Evolutionary conservation across 192 early-diverging fungal species (phyloP).

Genomic region (Backusella psychrophila): DNA sequence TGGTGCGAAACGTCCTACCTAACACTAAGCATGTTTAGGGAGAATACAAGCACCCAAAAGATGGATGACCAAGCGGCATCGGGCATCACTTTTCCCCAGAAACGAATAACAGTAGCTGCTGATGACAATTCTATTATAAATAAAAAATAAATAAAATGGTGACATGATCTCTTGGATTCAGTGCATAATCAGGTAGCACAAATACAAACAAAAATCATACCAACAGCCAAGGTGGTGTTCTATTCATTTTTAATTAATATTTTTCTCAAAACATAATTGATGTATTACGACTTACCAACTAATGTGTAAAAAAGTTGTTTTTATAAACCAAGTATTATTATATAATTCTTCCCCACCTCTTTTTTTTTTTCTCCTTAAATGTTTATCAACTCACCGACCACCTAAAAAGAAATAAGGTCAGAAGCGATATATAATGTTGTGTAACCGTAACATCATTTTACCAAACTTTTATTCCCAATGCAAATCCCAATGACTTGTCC

Average conservation of each 20-base stretch:
- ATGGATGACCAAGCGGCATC: conserved; percentile 43
- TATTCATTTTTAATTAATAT: neutral
- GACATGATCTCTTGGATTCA: neutral
- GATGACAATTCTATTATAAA: conserved; percentile 60
- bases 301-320: conserved; percentile 36
- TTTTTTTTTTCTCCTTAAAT: neutral
- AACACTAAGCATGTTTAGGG: conserved; percentile 61
- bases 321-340: neutral
- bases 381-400: conserved; percentile 9
- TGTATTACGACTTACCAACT: conserved; percentile 20
- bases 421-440: neutral
- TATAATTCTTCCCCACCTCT: no score
- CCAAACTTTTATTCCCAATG: conserved; percentile 71
- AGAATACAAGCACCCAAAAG: conserved; percentile 56
- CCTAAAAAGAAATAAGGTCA: neutral
- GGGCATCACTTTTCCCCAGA: conserved; percentile 42
- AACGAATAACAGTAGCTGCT: conserved; percentile 77
- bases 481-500: conserved; percentile 70
- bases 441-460: neutral
- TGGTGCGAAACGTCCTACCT: neutral
- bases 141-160: conserved; percentile 35
- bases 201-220: neutral
- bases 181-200: neutral
- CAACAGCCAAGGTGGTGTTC: conserved; percentile 15
- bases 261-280: neutral